phyloP scores from a whole-genome alignment of 768 basidiomycete genomes.

The Auricularia sp. region DNA sequence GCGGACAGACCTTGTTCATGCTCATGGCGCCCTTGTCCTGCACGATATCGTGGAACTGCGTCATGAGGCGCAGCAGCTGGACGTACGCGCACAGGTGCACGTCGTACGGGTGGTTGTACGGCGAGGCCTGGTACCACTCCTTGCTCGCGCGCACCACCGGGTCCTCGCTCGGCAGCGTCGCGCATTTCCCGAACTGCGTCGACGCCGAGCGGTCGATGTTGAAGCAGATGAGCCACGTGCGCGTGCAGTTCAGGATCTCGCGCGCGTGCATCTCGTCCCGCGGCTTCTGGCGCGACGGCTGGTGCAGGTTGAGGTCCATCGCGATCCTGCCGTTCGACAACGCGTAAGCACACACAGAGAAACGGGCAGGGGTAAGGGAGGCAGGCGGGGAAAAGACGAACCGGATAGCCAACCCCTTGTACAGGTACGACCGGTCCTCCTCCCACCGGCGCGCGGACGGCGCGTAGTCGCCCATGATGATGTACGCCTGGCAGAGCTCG shows the following conservation, averaged over 20 bases:
- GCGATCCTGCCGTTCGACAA: slow-evolving; percentile 40
- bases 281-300: slow-evolving; percentile 29
- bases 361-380: no score
- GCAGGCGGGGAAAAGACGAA: slow-evolving; percentile 10
- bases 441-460: slow-evolving; percentile 53
- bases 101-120: slow-evolving; percentile 18
- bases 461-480: slow-evolving; percentile 50
- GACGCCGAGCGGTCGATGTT: slow-evolving; percentile 66
- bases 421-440: slow-evolving; percentile 64
- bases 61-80: slow-evolving; percentile 39
- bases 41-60: slow-evolving; percentile 28
- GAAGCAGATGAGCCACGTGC: slow-evolving; percentile 70
- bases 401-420: slow-evolving; percentile 63
- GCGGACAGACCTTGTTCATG: slow-evolving; percentile 8
- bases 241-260: slow-evolving; percentile 57
- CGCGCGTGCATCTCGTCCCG: slow-evolving; percentile 45
- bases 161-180: slow-evolving; percentile 55
- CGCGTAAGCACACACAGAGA: neutral
- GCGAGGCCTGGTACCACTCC: slow-evolving; percentile 35
- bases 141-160: slow-evolving; percentile 41
- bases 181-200: slow-evolving; percentile 67
- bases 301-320: slow-evolving; percentile 58
- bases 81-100: slow-evolving; percentile 39
- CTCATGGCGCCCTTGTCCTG: slow-evolving; percentile 6
- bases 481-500: slow-evolving; percentile 72